phyloP scores from a whole-genome alignment of 345 rosid genomes.

The Gossypium arboreum region DNA sequence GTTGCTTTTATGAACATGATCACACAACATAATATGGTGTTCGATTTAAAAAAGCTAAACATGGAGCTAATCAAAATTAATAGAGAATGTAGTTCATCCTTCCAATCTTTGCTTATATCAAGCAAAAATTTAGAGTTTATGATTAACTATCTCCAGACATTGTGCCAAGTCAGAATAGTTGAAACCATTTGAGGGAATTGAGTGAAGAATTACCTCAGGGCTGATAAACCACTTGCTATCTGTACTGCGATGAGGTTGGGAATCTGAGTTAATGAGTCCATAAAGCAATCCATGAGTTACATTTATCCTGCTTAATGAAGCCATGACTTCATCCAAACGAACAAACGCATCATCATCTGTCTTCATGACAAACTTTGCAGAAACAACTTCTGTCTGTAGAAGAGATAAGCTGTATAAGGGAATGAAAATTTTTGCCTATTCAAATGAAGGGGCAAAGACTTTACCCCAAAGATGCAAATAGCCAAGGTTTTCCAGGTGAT shows the following conservation, averaged over 20 bases:
- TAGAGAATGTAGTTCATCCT: neutral
- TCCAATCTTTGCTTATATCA: neutral
- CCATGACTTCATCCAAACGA: constrained; percentile 81
- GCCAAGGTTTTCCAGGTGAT: constrained; percentile 98
- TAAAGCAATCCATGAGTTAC: constrained; percentile 65
- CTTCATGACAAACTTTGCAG: constrained; percentile 90
- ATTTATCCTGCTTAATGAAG: constrained; percentile 58
- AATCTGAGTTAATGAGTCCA: constrained; percentile 82
- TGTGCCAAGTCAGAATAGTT: neutral
- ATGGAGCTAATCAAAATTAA: neutral
- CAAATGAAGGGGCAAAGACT: constrained; percentile 21
- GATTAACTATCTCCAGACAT: neutral
- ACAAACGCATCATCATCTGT: constrained; percentile 98
- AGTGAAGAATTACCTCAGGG: constrained; percentile 50
- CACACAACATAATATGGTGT: neutral
- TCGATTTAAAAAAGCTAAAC: neutral
- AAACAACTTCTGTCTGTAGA: constrained; percentile 64
- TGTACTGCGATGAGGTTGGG: constrained; percentile 71
- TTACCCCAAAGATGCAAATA: constrained; percentile 95
- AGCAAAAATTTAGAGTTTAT: neutral
- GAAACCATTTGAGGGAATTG: neutral
- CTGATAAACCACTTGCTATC: constrained; percentile 98
- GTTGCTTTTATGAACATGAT: neutral
- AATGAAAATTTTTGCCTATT: constrained; percentile 17
- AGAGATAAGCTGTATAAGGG: constrained; percentile 28